Evolutionary conservation across 2,329 filamentous ascomycete genomes (phyloP).

Genomic region (Hypoxylon sp.): DNA sequence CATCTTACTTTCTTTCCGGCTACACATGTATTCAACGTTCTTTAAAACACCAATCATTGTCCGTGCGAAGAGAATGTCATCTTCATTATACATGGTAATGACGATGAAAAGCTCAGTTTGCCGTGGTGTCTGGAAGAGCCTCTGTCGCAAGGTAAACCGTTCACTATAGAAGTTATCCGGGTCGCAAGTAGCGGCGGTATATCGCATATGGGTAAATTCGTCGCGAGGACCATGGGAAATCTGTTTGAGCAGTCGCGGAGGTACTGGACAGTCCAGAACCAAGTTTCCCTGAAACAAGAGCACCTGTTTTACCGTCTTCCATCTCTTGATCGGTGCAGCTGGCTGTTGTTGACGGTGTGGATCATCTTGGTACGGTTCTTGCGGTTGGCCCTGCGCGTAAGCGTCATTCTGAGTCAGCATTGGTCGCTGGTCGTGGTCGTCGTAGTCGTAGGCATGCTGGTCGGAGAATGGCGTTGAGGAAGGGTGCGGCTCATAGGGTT

Average conservation of each 20-base stretch:
- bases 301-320: slow-evolving; percentile 99
- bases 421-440: slow-evolving; percentile 79
- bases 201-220: slow-evolving; percentile 95
- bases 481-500: slow-evolving; percentile 81
- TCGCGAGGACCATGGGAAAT: slow-evolving; percentile 93
- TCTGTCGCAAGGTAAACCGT: slow-evolving; percentile 94
- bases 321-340: slow-evolving; percentile 80
- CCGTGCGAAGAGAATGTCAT: slow-evolving; percentile 94
- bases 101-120: slow-evolving; percentile 98
- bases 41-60: slow-evolving; percentile 99
- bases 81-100: slow-evolving; percentile 99
- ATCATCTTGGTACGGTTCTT: slow-evolving; percentile 63
- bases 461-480: slow-evolving; percentile 71
- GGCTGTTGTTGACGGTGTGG: slow-evolving; percentile 57
- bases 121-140: slow-evolving; percentile 84
- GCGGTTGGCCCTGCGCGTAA: slow-evolving; percentile 55
- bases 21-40: slow-evolving; percentile 97
- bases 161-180: slow-evolving; percentile 91
- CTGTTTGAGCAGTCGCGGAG: slow-evolving; percentile 87
- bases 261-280: slow-evolving; percentile 95
- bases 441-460: slow-evolving; percentile 76
- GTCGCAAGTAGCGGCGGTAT: slow-evolving; percentile 98
- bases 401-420: slow-evolving; percentile 78
- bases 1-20: slow-evolving; percentile 88
- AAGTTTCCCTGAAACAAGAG: slow-evolving; percentile 96